Evolutionary conservation across 495 filamentous ascomycete genomes (phyloP).

Genomic region (Penicillium lagena): DNA sequence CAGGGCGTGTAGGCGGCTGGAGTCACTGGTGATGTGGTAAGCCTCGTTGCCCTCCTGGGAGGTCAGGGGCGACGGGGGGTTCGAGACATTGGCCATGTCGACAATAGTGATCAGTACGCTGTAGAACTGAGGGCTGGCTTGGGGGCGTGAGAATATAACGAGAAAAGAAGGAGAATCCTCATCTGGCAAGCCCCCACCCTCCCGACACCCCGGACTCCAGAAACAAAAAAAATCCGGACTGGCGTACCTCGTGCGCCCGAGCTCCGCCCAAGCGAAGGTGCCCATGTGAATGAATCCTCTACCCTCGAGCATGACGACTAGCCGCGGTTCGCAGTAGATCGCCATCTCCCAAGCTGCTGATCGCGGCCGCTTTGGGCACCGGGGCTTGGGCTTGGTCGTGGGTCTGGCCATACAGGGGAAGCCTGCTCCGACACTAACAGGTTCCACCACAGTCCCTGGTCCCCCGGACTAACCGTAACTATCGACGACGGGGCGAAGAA

Average conservation of each 20-base stretch:
- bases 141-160: too few relatives aligned
- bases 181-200: too few relatives aligned
- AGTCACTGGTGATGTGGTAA: constrained; percentile 2
- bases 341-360: constrained; percentile 14
- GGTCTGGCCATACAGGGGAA: constrained; percentile 11
- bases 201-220: background rate
- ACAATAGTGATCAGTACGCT: too few relatives aligned
- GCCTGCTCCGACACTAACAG: constrained; percentile 10
- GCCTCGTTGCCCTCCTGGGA: constrained; percentile 4
- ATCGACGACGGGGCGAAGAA: too few relatives aligned
- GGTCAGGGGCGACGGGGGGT: constrained; percentile 13
- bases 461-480: background rate
- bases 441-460: background rate
- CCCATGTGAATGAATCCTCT: background rate
- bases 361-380: constrained; percentile 6
- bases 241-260: too few relatives aligned
- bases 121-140: too few relatives aligned
- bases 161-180: too few relatives aligned
- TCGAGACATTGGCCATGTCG: constrained; percentile 10
- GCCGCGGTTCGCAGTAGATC: constrained; percentile 23
- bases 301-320: background rate
- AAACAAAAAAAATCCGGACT: background rate
- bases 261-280: constrained; percentile 10
- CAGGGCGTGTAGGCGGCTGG: constrained; percentile 22
- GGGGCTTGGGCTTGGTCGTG: constrained; percentile 5